Conservation (phyloP, 306 rosid genomes). For the Lathyrus aphaca region DNA sequence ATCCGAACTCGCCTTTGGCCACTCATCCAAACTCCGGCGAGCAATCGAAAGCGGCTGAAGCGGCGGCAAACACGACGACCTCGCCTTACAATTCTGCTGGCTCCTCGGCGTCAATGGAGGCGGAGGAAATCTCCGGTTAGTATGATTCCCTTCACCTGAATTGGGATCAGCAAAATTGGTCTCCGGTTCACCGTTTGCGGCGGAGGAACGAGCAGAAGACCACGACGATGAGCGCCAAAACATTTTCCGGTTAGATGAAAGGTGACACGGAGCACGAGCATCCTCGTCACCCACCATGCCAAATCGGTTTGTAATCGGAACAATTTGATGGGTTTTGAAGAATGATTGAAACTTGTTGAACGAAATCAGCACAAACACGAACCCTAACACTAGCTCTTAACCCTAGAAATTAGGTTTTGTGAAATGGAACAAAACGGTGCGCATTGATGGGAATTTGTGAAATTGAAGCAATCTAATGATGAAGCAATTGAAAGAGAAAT, state of each 20-base stretch:
- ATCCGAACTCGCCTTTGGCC: constrained; percentile 96
- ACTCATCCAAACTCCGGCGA: constrained; percentile 91
- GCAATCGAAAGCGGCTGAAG: constrained; percentile 93
- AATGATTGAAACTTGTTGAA: constrained; percentile 2
- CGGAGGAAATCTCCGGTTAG: constrained; percentile 60
- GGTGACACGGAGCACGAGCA: constrained; percentile 58
- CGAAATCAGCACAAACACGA: not conserved
- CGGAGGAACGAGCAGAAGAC: constrained; percentile 77
- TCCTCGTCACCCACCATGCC: constrained; percentile 92
- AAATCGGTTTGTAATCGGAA: constrained; percentile 13
- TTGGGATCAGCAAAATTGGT: constrained; percentile 60
- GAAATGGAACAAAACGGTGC: constrained; percentile 26
- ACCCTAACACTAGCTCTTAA: constrained; percentile 12
- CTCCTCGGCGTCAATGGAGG: constrained; percentile 90
- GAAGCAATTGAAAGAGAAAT: not conserved
- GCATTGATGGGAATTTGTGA: constrained; percentile 39
- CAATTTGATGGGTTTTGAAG: not conserved
- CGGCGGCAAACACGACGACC: constrained; percentile 86
- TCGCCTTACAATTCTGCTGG: constrained; percentile 83
- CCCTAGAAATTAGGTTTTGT: constrained; percentile 34
- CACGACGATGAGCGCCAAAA: constrained; percentile 92
- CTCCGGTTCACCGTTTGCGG: constrained; percentile 47
- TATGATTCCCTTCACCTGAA: constrained; percentile 37
- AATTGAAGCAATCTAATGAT: constrained; percentile 3
- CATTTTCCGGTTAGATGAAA: constrained; percentile 63